phyloP scores from a whole-genome alignment of 441 rosid genomes.

The Euphorbia celastroides region DNA sequence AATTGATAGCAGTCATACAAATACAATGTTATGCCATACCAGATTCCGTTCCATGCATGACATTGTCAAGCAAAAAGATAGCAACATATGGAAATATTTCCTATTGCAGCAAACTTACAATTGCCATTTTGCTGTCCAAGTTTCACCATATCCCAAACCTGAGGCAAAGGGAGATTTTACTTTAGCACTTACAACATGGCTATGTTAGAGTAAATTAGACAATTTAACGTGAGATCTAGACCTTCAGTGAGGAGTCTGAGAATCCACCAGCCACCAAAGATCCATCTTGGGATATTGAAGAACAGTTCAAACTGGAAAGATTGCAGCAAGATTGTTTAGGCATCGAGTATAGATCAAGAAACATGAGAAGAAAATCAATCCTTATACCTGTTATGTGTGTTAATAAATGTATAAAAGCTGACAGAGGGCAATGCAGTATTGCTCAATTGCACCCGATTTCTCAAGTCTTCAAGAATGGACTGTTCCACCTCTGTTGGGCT shows the following conservation, averaged over 20 bases:
- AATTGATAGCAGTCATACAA: neutral
- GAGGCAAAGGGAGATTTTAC: constrained; percentile 25
- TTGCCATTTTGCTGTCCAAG: constrained; percentile 60
- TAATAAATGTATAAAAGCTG: constrained; percentile 90
- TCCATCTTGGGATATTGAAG: constrained; percentile 95
- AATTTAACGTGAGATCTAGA: constrained; percentile 17
- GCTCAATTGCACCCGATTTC: constrained; percentile 91
- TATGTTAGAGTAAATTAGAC: constrained; percentile 10
- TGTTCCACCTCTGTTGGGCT: constrained; percentile 84
- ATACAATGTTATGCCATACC: neutral
- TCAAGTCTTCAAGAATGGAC: constrained; percentile 89
- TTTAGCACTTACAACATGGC: constrained; percentile 24
- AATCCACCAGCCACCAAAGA: constrained; percentile 96
- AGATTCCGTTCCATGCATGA: neutral
- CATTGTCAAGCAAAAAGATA: neutral
- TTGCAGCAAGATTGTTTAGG: constrained; percentile 1
- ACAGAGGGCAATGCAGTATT: constrained; percentile 79
- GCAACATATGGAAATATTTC: constrained; percentile 7
- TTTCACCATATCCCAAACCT: constrained; percentile 99
- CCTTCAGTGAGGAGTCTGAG: constrained; percentile 97
- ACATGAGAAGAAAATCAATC: constrained; percentile 11
- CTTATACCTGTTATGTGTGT: constrained; percentile 78
- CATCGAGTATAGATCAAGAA: constrained; percentile 8
- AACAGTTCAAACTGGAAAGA: constrained; percentile 58
- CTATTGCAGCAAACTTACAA: constrained; percentile 36